Conservation (phyloP, 176 grass and related monocot genomes). For the Lolium perenne region DNA sequence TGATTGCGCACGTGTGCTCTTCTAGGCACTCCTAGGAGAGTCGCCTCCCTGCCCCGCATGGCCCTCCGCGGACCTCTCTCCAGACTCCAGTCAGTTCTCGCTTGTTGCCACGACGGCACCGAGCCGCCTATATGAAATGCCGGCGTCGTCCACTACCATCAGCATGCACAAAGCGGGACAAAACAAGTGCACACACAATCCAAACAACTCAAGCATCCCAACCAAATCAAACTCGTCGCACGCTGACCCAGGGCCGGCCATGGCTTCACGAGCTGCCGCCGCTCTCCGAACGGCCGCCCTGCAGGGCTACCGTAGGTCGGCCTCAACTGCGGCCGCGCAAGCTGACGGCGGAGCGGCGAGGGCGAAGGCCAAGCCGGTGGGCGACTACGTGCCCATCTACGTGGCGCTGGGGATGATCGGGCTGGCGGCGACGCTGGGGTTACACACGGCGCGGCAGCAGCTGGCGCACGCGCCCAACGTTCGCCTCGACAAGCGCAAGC, state of each 20-base stretch:
- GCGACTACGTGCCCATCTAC: constrained; percentile 74
- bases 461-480: constrained; percentile 83
- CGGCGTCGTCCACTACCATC: neutral
- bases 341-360: neutral
- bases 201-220: neutral
- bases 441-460: constrained; percentile 70
- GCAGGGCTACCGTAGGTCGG: neutral
- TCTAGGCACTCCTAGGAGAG: no score
- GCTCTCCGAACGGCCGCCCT: constrained; percentile 4
- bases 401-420: constrained; percentile 64
- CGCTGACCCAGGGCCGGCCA: neutral
- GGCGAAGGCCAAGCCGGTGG: constrained; percentile 32
- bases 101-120: constrained; percentile 6
- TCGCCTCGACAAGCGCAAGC: constrained; percentile 81
- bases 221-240: neutral
- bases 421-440: constrained; percentile 54
- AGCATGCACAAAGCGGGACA: neutral
- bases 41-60: neutral
- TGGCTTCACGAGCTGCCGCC: constrained; percentile 30
- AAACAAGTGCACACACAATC: neutral
- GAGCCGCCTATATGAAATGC: neutral
- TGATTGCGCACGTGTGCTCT: no score
- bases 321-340: constrained; percentile 27
- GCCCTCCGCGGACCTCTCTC: neutral
- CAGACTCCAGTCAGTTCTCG: neutral